phyloP scores from a whole-genome alignment of 768 basidiomycete genomes.

The Boletus eberwhitei region DNA sequence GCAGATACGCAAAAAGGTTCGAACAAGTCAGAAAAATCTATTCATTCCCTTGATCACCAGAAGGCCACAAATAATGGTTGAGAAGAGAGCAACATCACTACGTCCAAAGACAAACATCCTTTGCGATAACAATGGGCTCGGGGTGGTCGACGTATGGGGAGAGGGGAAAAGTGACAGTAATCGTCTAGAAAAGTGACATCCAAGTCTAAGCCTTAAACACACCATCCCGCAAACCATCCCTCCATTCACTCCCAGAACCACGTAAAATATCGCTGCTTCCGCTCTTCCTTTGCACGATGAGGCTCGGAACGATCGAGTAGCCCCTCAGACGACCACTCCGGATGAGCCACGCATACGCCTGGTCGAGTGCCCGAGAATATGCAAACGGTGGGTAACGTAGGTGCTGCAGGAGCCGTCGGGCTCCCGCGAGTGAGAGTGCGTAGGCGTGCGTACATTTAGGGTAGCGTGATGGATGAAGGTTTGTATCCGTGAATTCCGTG shows the following conservation, averaged over 20 bases:
- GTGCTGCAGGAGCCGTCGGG: slow-evolving; percentile 56
- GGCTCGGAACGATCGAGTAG: slow-evolving; percentile 65
- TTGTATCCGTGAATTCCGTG: slow-evolving; percentile 14
- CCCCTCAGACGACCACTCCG: slow-evolving; percentile 50
- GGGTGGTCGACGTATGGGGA: neutral
- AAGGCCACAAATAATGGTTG: neutral
- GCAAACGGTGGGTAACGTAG: slow-evolving; percentile 65
- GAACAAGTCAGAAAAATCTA: neutral
- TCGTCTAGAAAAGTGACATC: neutral
- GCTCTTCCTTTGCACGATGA: slow-evolving; percentile 64
- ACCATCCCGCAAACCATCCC: slow-evolving; percentile 45
- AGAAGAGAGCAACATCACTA: neutral
- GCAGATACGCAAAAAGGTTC: neutral
- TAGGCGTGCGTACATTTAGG: slow-evolving; percentile 79
- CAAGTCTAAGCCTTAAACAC: slow-evolving; percentile 34
- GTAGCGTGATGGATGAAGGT: slow-evolving; percentile 53
- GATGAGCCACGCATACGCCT: slow-evolving; percentile 68
- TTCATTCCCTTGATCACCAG: neutral
- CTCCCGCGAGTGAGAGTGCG: slow-evolving; percentile 55
- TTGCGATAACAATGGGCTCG: neutral
- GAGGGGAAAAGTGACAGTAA: neutral
- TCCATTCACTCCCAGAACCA: slow-evolving; percentile 54
- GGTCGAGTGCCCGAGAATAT: slow-evolving; percentile 75
- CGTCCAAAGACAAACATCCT: neutral
- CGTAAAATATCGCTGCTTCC: slow-evolving; percentile 52